A percentile compares a stretch with the other conserved stretches of the same genome.
These are phyloP conservation scores for Macrolepiota fuliginosa DNA, from an alignment of 768 basidiomycete genomes.

Conservation along the genomic window DNA sequence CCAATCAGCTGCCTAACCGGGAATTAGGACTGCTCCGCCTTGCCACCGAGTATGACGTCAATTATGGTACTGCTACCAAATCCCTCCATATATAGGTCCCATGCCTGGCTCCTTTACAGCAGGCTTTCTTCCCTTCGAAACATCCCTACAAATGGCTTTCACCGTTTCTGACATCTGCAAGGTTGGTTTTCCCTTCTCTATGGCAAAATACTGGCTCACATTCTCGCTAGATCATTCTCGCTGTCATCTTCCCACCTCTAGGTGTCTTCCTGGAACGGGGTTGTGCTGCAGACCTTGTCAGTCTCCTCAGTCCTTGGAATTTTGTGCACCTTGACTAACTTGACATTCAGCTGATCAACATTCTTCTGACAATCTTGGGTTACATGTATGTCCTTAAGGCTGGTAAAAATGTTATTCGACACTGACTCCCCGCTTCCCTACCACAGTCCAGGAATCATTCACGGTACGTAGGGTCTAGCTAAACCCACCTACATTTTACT, in stretches of 20 bases:
- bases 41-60: slow-evolving; percentile 9
- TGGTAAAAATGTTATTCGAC: neutral
- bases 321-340: slow-evolving; percentile 11
- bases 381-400: slow-evolving; percentile 56
- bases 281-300: slow-evolving; percentile 71
- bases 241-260: slow-evolving; percentile 76
- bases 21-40: neutral
- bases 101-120: slow-evolving; percentile 2
- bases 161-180: slow-evolving; percentile 79
- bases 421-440: slow-evolving; percentile 13
- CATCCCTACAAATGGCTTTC: slow-evolving; percentile 51
- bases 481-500: slow-evolving; percentile 7
- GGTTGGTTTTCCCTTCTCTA: slow-evolving; percentile 33
- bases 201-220: slow-evolving; percentile 10
- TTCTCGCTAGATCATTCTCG: slow-evolving; percentile 44
- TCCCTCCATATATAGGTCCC: slow-evolving; percentile 8
- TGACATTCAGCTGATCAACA: slow-evolving; percentile 57
- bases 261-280: slow-evolving; percentile 90
- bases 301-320: slow-evolving; percentile 22
- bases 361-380: slow-evolving; percentile 74
- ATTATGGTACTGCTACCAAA: neutral
- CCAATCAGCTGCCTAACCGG: neutral
- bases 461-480: slow-evolving; percentile 37
- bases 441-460: slow-evolving; percentile 72
- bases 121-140: neutral